phyloP scores from a whole-genome alignment of 1,284 basidiomycete genomes.

The Puccinia hordei region DNA sequence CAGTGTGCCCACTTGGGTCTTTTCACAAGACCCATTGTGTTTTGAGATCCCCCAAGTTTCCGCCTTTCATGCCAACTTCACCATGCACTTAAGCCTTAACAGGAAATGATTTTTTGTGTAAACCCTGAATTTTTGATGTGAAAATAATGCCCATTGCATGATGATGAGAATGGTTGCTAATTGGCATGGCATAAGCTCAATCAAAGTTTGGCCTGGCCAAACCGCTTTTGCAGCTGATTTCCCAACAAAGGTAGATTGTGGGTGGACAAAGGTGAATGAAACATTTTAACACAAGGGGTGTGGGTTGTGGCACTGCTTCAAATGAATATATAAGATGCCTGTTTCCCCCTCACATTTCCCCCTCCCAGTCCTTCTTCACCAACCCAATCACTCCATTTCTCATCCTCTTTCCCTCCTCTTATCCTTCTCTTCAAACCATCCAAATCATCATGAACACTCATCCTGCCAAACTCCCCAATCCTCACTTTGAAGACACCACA shows the following conservation, averaged over 20 bases:
- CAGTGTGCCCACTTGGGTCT: too few relatives aligned
- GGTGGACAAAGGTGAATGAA: neutral
- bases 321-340: neutral
- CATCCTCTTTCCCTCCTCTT: neutral
- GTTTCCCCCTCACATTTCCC: neutral
- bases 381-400: neutral
- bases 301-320: neutral
- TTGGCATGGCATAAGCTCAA: neutral
- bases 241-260: neutral
- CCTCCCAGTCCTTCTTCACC: neutral
- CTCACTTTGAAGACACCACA: neutral
- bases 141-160: too few relatives aligned
- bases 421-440: neutral
- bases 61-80: too few relatives aligned
- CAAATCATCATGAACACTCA: neutral
- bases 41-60: too few relatives aligned
- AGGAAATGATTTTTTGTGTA: too few relatives aligned
- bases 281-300: slow-evolving; percentile 16
- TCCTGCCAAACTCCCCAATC: neutral
- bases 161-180: too few relatives aligned
- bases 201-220: neutral
- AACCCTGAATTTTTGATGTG: too few relatives aligned
- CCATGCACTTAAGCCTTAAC: too few relatives aligned
- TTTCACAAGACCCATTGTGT: too few relatives aligned
- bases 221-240: neutral